Conservation (phyloP, 805 yeast genomes). For the Clavispora vitiphila region DNA sequence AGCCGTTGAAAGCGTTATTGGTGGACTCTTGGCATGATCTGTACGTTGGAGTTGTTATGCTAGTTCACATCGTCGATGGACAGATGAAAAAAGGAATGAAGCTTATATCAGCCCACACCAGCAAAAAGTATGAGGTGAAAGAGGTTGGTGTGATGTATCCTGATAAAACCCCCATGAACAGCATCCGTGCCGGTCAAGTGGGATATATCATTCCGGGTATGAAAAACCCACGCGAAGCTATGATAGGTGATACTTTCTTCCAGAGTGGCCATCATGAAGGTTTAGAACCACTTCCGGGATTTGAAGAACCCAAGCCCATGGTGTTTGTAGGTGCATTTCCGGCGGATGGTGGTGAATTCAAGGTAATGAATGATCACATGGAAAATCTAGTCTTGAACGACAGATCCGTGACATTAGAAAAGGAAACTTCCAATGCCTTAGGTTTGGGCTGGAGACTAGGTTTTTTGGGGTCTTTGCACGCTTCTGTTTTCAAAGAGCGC, state of each 20-base stretch:
- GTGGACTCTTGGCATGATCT: conserved; percentile 99
- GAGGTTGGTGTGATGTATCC: conserved; percentile 97
- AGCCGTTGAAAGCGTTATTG: conserved; percentile 66
- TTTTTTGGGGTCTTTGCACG: conserved; percentile 89
- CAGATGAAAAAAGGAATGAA: conserved; percentile 66
- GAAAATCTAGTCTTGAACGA: conserved; percentile 87
- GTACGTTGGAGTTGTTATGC: conserved; percentile 83
- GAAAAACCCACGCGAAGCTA: conserved; percentile 80
- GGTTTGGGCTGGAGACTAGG: conserved; percentile 99
- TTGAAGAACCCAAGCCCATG: conserved; percentile 97
- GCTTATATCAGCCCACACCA: conserved; percentile 72
- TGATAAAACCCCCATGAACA: conserved; percentile 62
- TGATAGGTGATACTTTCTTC: conserved; percentile 86
- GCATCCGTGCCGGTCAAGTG: conserved; percentile 82
- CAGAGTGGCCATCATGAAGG: conserved; percentile 48
- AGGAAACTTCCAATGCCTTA: conserved; percentile 88
- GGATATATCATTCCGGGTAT: conserved; percentile 94
- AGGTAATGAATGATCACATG: conserved; percentile 82
- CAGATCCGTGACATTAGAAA: conserved; percentile 81
- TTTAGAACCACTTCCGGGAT: conserved; percentile 83
- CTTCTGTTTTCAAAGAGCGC: conserved; percentile 89
- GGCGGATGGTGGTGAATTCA: conserved; percentile 88
- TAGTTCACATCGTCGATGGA: conserved; percentile 86
- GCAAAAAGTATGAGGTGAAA: conserved; percentile 74
- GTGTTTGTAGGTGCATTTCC: conserved; percentile 98